Evolutionary conservation across 2,329 filamentous ascomycete genomes (phyloP).

Genomic region (Macroventuria anomochaeta): DNA sequence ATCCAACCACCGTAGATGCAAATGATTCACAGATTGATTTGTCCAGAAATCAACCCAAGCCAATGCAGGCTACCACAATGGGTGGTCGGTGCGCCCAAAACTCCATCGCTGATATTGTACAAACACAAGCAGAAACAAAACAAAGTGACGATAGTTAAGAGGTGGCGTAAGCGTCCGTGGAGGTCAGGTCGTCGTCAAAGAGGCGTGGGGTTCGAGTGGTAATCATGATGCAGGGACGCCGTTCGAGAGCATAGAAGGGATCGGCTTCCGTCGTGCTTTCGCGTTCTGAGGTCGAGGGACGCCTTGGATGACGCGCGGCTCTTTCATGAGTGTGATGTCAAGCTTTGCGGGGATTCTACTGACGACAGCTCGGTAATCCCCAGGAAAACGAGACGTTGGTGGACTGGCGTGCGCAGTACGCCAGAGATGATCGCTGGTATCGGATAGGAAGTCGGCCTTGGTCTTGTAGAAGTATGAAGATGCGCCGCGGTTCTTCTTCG

Average conservation of each 20-base stretch:
- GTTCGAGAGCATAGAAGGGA: conserved; percentile 52
- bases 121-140: conserved; percentile 26
- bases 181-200: conserved; percentile 28
- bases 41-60: conserved; percentile 33
- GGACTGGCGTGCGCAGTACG: conserved; percentile 67
- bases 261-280: conserved; percentile 58
- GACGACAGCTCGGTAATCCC: conserved; percentile 60
- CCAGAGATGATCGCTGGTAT: conserved; percentile 81
- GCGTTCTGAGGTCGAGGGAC: conserved; percentile 68
- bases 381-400: conserved; percentile 60
- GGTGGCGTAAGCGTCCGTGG: conserved; percentile 19
- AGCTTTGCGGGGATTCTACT: conserved; percentile 76
- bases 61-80: conserved; percentile 12
- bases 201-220: conserved; percentile 17
- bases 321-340: conserved; percentile 86
- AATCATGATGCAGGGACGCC: conserved; percentile 40
- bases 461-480: conserved; percentile 69
- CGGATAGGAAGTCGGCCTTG: conserved; percentile 67
- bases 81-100: conserved; percentile 19
- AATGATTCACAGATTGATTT: conserved; percentile 33
- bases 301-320: conserved; percentile 87
- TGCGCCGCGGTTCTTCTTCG: conserved; percentile 74
- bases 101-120: conserved; percentile 46
- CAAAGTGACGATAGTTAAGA: conserved; percentile 15
- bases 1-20: conserved; percentile 30